These are phyloP conservation scores for Ambispora gerdemannii DNA, from an alignment of 192 early-diverging fungal genomes.

Conservation along the genomic window DNA sequence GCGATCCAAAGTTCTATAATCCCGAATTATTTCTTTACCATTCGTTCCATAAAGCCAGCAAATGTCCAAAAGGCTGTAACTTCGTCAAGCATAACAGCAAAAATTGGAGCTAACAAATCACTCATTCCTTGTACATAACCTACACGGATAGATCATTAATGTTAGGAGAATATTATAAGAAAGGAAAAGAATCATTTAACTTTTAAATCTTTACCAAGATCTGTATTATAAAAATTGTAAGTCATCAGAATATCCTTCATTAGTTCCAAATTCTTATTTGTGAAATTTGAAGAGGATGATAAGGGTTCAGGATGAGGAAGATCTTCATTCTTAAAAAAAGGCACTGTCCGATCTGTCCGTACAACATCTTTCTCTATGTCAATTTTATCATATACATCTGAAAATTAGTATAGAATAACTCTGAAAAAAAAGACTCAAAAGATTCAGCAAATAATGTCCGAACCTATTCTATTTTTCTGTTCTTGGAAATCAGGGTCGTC, in stretches of 20 bases:
- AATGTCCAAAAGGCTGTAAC: slow-evolving; percentile 93
- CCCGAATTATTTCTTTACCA: slow-evolving; percentile 78
- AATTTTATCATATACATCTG: background rate
- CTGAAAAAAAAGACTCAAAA: background rate
- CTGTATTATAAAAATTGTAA: slow-evolving; percentile 84
- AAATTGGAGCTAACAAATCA: slow-evolving; percentile 87
- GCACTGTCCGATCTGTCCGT: slow-evolving; percentile 86
- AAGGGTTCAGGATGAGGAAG: slow-evolving; percentile 48
- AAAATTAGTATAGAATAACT: background rate
- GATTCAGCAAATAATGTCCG: too few species aligned
- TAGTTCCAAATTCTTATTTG: slow-evolving; percentile 75
- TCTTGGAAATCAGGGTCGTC: slow-evolving; percentile 60
- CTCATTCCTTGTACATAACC: slow-evolving; percentile 99
- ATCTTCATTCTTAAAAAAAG: slow-evolving; percentile 75
- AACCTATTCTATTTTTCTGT: slow-evolving; percentile 67
- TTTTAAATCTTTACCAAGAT: slow-evolving; percentile 47
- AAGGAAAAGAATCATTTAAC: background rate
- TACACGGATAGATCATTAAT: background rate
- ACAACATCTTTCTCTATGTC: slow-evolving; percentile 90
- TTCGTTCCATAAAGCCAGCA: slow-evolving; percentile 82
- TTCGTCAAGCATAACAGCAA: slow-evolving; percentile 86
- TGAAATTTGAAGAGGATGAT: slow-evolving; percentile 36
- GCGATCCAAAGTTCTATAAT: slow-evolving; percentile 92
- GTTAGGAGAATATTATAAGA: background rate
- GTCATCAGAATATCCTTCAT: slow-evolving; percentile 90